Base-by-base conservation (phyloP, 140 eudicot species). In the Oenanthe javanica region DNA sequence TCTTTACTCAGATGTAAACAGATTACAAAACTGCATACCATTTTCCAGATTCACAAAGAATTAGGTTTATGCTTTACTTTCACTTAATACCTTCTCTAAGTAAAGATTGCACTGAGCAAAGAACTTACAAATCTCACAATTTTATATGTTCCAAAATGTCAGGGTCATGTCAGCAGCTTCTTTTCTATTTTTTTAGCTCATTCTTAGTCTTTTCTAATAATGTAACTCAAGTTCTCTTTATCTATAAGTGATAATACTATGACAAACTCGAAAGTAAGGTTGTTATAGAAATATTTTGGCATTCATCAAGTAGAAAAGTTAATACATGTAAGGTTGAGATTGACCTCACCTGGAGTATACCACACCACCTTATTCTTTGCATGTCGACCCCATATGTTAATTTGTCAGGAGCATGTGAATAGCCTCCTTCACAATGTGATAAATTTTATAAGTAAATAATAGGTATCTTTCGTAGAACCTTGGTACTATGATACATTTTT, bases 301-400 rank as follows among this genome's bases (percentile, higher is more conserved):
- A 1, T 63, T n/a, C 36, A 21, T 8, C 8, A n/a, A 21, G 13
- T 10, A 51, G 63, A 54, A 18, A 72, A 18, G 69, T 25, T 38
- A n/a, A 61, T n/a, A 66, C 0, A 4, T 40, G 75, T 73, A 83
- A 79, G 48, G 72, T 47, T 18, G 63, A 49, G 67, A 61, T 72
- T n/a, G 78, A 63, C 13, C 43, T 73, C 74, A 89, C 97, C 97
- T 91, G 98, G 76, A 93, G 98, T 81, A 93, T 93, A 36, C 96
- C 97, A 77, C 89, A 93, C 98, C 93, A 93, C 79, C 97, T 82
- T 46, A 93, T 91, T 45, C 40, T 48, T 82, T 84, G 91, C 96
- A 91, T 88, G 86, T 93, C 96, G 51, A 91, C 98, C 50, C 98
- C 98, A 76, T 93, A 93, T 0, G 91, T 82, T 70, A 93, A 87